Conservation (phyloP, 148 eudicot species). For the Camellia sinensis region DNA sequence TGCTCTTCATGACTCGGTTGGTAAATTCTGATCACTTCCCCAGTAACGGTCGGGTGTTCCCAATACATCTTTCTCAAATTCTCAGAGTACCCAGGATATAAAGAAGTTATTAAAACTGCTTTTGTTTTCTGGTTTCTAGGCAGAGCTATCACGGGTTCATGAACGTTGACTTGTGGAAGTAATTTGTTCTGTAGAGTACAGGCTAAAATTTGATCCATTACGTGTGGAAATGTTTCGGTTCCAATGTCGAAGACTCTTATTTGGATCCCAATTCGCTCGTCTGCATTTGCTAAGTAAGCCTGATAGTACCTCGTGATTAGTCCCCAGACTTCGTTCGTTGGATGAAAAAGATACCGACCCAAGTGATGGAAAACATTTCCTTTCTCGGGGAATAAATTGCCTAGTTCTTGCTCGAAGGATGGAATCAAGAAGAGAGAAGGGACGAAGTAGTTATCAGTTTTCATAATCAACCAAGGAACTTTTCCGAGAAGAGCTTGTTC, state of each 20-base stretch:
- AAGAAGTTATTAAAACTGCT: constrained; percentile 69
- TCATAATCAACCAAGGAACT: constrained; percentile 74
- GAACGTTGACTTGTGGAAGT: constrained; percentile 46
- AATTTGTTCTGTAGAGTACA: constrained; percentile 58
- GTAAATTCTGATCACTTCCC: constrained; percentile 52
- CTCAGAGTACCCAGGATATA: constrained; percentile 60
- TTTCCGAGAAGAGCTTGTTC: constrained; percentile 54
- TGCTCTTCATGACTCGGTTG: constrained; percentile 79
- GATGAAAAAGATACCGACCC: constrained; percentile 79
- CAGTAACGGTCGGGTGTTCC: constrained; percentile 70
- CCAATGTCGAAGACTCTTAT: constrained; percentile 59
- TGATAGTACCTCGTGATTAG: constrained; percentile 65
- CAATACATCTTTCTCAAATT: constrained; percentile 56
- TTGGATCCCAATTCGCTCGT: constrained; percentile 73
- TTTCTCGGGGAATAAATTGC: constrained; percentile 62
- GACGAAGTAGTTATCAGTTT: constrained; percentile 68
- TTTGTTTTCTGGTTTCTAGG: constrained; percentile 35
- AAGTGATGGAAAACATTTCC: constrained; percentile 68
- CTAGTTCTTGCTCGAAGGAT: constrained; percentile 66
- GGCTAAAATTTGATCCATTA: constrained; percentile 62
- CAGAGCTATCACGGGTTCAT: constrained; percentile 22
- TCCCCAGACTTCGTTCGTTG: constrained; percentile 85
- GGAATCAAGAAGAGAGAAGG: constrained; percentile 75
- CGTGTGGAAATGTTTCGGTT: constrained; percentile 58
- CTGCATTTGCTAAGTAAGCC: constrained; percentile 69